Evolutionary conservation across 208 protist genomes (phyloP).

Genomic region (Trypanosoma boissoni): DNA sequence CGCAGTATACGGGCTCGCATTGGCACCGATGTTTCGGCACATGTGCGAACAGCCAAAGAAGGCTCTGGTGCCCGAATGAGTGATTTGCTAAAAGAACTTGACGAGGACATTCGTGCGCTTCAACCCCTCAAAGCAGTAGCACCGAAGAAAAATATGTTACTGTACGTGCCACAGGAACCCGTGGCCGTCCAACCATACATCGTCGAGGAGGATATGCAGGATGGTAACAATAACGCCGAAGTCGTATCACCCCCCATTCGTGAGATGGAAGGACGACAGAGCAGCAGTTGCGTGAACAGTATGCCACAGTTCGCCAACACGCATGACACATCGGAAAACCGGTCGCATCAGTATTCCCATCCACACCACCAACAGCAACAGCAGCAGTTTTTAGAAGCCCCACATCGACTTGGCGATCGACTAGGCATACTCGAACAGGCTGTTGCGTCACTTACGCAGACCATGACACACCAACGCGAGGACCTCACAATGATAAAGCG

Average conservation of each 20-base stretch:
- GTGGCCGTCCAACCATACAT: slow-evolving; percentile 1
- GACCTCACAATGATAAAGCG: slow-evolving; percentile 84
- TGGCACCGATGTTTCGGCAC: too few species aligned
- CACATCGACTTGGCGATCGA: slow-evolving; percentile 38
- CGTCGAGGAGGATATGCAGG: slow-evolving; percentile 26
- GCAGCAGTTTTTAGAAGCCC: too few species aligned
- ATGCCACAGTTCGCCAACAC: too few species aligned
- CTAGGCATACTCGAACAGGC: slow-evolving; percentile 64
- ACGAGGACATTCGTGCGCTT: slow-evolving; percentile 77
- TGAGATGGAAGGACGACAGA: not conserved
- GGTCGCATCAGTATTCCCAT: too few species aligned
- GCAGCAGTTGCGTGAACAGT: too few species aligned
- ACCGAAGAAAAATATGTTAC: slow-evolving; percentile 66
- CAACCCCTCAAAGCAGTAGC: slow-evolving; percentile 71
- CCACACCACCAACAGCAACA: too few species aligned
- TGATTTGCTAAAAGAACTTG: slow-evolving; percentile 69
- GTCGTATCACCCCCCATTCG: not conserved
- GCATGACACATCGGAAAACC: too few species aligned
- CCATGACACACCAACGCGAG: slow-evolving; percentile 78
- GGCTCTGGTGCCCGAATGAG: slow-evolving; percentile 45
- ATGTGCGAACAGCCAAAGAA: not conserved
- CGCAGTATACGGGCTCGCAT: slow-evolving; percentile 12
- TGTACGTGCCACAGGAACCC: slow-evolving; percentile 49
- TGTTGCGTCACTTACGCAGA: slow-evolving; percentile 70
- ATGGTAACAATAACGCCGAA: slow-evolving; percentile 4